Evolutionary conservation across 768 basidiomycete species (phyloP), one percentile per base, ranked within the genome.

Genomic region (Hygrocybe punicea): DNA sequence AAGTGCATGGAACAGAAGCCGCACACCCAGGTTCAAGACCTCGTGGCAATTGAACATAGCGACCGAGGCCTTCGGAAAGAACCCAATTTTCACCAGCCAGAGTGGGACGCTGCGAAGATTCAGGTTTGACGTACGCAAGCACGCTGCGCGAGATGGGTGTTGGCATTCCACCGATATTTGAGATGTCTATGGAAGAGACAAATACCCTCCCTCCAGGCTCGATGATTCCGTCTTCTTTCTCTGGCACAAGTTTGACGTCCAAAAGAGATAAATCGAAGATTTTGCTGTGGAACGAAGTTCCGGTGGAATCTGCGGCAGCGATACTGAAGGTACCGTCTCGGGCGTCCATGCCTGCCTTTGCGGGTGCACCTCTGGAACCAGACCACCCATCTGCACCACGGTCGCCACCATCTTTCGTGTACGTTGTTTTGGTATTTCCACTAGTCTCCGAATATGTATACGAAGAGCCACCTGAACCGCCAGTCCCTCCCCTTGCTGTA

Each of bases 171-270:
- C 51, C 51, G 7, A 37, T 36, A 23, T 52, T 52, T 24, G 5
- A 3, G 29, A 52, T 25, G 4, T 17, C 23, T 5, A 52, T 52
- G 51, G 34, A 52, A 8, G 51, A 24, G 4, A 52, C 35, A 17
- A 52, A n/a, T 8, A 52, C 51, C 4, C 51, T 3, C 10, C 4
- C 42, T 17, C 7, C 51, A 11, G 51, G 51, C 17, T 52, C 51
- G 34, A 52, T 52, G 34, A 52, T 52, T n/a, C 51, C 51, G 8
- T 52, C 51, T 3, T 36, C 51, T 34, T 52, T 52, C 29, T 34
- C 51, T 11, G 51, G 51, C 4, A 24, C 34, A 10, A 52, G 42
- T 23, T 52, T 33, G 51, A 52, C 24, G 17, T 52, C 51, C n/a
- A 37, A 7, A 23, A 52, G 51, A n/a, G 5, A 17, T n/a, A 52